phyloP scores from a whole-genome alignment of 148 eudicot species.

The Chenopodium quinoa region DNA sequence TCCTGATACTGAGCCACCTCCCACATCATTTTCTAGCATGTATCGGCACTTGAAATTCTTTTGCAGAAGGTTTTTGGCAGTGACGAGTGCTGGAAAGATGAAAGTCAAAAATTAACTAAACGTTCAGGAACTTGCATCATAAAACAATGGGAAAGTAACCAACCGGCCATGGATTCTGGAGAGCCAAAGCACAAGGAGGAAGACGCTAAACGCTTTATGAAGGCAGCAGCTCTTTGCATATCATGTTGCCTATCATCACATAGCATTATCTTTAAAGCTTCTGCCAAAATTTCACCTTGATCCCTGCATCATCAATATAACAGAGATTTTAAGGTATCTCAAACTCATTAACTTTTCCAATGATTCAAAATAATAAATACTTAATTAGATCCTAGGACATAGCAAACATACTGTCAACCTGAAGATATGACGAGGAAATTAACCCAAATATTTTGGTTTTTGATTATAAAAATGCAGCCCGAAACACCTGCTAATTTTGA shows the following conservation, averaged over 20 bases:
- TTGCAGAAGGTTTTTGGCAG: conserved; percentile 77
- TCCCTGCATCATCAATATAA: conserved; percentile 48
- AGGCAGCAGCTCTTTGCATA: conserved; percentile 98
- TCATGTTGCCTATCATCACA: conserved; percentile 98
- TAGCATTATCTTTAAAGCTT: conserved; percentile 89
- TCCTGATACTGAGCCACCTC: conserved; percentile 97
- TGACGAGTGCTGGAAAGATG: conserved; percentile 78
- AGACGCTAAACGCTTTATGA: conserved; percentile 85
- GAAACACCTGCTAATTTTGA: not conserved
- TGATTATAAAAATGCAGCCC: not conserved
- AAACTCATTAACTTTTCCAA: not conserved
- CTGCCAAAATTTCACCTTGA: conserved; percentile 80
- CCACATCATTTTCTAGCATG: conserved; percentile 89
- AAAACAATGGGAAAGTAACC: not conserved
- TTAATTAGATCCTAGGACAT: not conserved
- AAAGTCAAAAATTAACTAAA: not conserved
- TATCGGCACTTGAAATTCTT: conserved; percentile 86
- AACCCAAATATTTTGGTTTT: not conserved
- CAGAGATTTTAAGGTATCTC: not conserved
- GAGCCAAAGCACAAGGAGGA: conserved; percentile 74
- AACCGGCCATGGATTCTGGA: conserved; percentile 96
- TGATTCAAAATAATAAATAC: not conserved
- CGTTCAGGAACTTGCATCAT: conserved; percentile 2
- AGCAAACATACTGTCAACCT: not conserved
- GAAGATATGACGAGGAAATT: not conserved